These are phyloP conservation scores for Phaseolus coccineus DNA, from an alignment of 331 rosid genomes.

Conservation along the genomic window DNA sequence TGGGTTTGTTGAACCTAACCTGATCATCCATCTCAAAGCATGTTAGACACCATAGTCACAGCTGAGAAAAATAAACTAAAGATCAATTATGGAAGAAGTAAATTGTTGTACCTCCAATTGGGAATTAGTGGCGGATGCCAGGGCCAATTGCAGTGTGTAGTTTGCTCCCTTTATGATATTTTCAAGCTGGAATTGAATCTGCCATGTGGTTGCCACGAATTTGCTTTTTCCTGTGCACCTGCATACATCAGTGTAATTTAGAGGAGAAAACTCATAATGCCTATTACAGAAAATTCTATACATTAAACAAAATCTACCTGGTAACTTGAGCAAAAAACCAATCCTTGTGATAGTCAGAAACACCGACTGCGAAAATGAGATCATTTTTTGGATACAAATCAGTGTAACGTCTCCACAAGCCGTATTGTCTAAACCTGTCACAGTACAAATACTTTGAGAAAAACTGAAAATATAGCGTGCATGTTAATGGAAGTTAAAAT, in stretches of 20 bases:
- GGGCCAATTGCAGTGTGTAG: conserved; percentile 76
- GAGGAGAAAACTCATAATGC: neutral
- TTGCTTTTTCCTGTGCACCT: conserved; percentile 37
- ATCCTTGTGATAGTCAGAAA: conserved; percentile 38
- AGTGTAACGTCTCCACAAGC: conserved; percentile 74
- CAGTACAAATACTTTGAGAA: neutral
- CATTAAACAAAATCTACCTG: conserved; percentile 52
- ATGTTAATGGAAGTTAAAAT: neutral
- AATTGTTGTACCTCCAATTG: conserved; percentile 59
- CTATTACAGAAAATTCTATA: neutral
- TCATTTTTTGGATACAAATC: conserved; percentile 60
- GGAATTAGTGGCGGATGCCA: conserved; percentile 58
- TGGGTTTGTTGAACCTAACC: conserved; percentile 64
- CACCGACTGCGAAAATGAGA: conserved; percentile 58
- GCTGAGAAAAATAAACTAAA: neutral
- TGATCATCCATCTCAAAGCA: conserved; percentile 17
- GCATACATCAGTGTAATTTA: neutral
- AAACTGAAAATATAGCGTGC: too few species aligned
- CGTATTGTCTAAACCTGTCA: conserved; percentile 74
- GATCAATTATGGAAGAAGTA: neutral
- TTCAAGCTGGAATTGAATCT: conserved; percentile 58
- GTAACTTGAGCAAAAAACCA: conserved; percentile 76
- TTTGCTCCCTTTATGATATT: conserved; percentile 20
- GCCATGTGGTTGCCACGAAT: conserved; percentile 69
- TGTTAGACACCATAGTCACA: neutral